Base-by-base conservation (phyloP, 2,329 filamentous ascomycete genomes). In the Venturia pyrina region DNA sequence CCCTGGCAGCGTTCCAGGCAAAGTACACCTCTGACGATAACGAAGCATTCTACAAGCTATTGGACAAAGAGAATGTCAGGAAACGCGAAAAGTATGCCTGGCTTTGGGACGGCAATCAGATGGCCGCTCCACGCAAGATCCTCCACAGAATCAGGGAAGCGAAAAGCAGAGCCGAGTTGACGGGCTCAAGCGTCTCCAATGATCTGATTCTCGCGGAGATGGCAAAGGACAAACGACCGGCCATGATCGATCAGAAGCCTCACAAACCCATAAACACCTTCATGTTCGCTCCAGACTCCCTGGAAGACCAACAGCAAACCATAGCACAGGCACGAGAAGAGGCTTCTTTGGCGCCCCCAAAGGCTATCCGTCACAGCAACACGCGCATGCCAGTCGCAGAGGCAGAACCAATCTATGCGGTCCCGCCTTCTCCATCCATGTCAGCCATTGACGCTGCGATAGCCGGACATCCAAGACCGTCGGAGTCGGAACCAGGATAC, bases 11-110 rank as follows among this genome's bases (percentile, higher is more conserved):
- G 1, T 99, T 97, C 72, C 95, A 99, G 73, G 84, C 89, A 3
- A 93, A 90, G 70, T 98, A 97, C 78, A 99, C 93, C 0, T 96
- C 91, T 72, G 95, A 99, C 76, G 95, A 99, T 75, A 98, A 98
- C 73, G 95, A 97, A 74, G 96, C 90, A 71, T 98, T 99, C 79
- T 96, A 96, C 76, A 89, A 88, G 71, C 82, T 99, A 1, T 80
- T 98, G 37, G 95, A 99, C 78, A 90, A 88, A 72, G 91, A 97
- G 73, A 99, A 97, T 73, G 83, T 87, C 68, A 93, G 92, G 75
- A 85, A 83, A 63, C 88, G 89, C 0, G 88, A 93, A 72, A 96
- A 93, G 71, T 90, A 96, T 73, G 87, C 87, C 0, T 97, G 93
- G 89, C 81, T 98, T 59, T 96, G 92, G 87, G 84, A 86, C 11